Base-by-base conservation (phyloP, 805 yeast species). In the Myxozyma neotropica region DNA sequence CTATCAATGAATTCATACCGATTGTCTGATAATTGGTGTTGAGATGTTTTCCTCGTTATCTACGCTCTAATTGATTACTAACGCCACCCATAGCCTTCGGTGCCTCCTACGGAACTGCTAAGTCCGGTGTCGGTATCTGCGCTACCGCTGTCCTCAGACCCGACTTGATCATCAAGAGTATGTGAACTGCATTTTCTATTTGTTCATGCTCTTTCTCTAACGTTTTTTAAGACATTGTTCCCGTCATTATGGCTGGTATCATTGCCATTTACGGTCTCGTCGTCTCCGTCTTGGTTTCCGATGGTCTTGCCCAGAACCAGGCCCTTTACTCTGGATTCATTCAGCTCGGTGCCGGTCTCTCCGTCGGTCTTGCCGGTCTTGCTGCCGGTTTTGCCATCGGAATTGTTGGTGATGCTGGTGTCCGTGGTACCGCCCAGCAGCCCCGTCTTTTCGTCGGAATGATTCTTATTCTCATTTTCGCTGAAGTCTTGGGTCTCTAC, bases 121-220 rank as follows among this genome's bases (percentile, higher is more conserved):
- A 94, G 76, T 88, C 96, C 46, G 99, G 99, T 59, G 86, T 94
- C 65, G 99, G 99, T 81, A 94, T 94, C 69, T 79, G 97, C 33
- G 99, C 98, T 80, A 91, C 94, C 67, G 97, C 98, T 80, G 88
- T 96, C 48, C 94, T 93, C 78, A 88, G 89, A 73, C 99, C 99
- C 12, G 99, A 94, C 71, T 80, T 94, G 70, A 91, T 94, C 70
- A 94, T 94, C 98, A 89, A 87, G 68, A 71, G 76, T 48, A 31
- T 15, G 61, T 29, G 3, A 17, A 17, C 42, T 38, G 17, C 12
- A n/a, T 31, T 24, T 21, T 17, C 4, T 21, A 17, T 17, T 17
- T 29, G 8, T n/a, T 19, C 26, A 46, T 15, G 13, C 4, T 17
- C 8, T 17, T 21, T 26, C 7, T 46, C 48, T 27, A 44, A 26